Evolutionary conservation across 176 grass and related monocot species (phyloP).

Genomic region (Oryza glumipatula): DNA sequence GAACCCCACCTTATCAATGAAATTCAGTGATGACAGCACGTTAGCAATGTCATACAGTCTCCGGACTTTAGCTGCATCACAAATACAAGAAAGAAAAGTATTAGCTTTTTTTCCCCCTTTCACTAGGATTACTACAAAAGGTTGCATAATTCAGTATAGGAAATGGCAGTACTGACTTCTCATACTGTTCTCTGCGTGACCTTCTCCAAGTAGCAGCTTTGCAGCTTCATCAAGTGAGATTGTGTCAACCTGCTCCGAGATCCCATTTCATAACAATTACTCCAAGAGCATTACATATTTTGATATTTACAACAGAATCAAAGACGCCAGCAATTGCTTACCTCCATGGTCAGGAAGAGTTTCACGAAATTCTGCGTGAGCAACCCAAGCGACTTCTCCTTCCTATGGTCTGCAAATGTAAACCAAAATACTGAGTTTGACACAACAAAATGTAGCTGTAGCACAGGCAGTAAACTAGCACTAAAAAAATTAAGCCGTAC

Average conservation of each 20-base stretch:
- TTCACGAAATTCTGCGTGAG: constrained; percentile 94
- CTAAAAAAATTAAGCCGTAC: constrained; percentile 36
- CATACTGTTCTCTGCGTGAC: constrained; percentile 67
- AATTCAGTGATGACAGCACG: constrained; percentile 77
- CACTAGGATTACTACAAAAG: neutral
- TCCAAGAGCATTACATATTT: neutral
- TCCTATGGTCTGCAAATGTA: constrained; percentile 62
- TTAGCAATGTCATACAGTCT: constrained; percentile 94
- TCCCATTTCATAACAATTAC: constrained; percentile 17
- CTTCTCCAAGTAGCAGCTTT: constrained; percentile 71
- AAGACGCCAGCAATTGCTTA: constrained; percentile 33
- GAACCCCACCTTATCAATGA: constrained; percentile 75
- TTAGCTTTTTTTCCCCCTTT: neutral
- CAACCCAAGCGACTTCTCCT: constrained; percentile 84
- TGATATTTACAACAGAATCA: neutral
- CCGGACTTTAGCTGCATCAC: constrained; percentile 74
- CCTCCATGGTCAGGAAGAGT: constrained; percentile 83
- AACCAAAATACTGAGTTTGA: constrained; percentile 3
- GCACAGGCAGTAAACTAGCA: neutral
- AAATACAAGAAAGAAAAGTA: neutral
- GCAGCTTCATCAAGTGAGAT: constrained; percentile 89
- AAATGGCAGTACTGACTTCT: constrained; percentile 55
- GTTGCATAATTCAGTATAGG: neutral
- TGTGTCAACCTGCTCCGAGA: constrained; percentile 46
- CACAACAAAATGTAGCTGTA: constrained; percentile 10